Evolutionary conservation across 805 yeast genomes (phyloP).

Genomic region (Saccharomycopsis sp.): DNA sequence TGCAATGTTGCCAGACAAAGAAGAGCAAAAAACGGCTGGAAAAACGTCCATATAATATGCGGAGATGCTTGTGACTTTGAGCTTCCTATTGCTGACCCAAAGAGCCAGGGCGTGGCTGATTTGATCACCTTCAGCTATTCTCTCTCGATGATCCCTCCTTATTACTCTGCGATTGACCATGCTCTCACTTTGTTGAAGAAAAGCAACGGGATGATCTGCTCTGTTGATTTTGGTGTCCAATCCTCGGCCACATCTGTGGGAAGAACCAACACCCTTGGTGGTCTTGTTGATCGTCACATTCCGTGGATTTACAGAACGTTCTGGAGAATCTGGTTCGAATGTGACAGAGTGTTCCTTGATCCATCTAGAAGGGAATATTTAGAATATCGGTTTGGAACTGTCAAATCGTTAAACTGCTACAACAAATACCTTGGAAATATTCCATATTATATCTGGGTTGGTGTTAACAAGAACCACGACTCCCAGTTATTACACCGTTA

Average conservation of each 20-base stretch:
- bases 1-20: slow-evolving; percentile 65
- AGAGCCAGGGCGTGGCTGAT: slow-evolving; percentile 43
- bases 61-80: slow-evolving; percentile 72
- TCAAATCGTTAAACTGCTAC: slow-evolving; percentile 64
- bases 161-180: slow-evolving; percentile 71
- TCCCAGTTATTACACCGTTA: slow-evolving; percentile 45
- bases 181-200: slow-evolving; percentile 46
- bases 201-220: slow-evolving; percentile 53
- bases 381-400: slow-evolving; percentile 76
- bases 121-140: slow-evolving; percentile 75
- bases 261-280: slow-evolving; percentile 69
- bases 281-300: slow-evolving; percentile 60
- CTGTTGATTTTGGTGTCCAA: slow-evolving; percentile 80
- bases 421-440: slow-evolving; percentile 63
- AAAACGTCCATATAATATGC: slow-evolving; percentile 59
- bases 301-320: slow-evolving; percentile 75
- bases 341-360: slow-evolving; percentile 72
- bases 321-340: slow-evolving; percentile 87
- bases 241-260: slow-evolving; percentile 57
- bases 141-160: slow-evolving; percentile 79
- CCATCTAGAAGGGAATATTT: slow-evolving; percentile 76
- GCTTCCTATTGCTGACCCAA: slow-evolving; percentile 32
- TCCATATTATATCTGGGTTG: slow-evolving; percentile 81
- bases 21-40: slow-evolving; percentile 42
- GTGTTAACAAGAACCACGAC: slow-evolving; percentile 54